Evolutionary conservation across 169 alveolate genomes (phyloP).

Genomic region (Plasmodium sp.): DNA sequence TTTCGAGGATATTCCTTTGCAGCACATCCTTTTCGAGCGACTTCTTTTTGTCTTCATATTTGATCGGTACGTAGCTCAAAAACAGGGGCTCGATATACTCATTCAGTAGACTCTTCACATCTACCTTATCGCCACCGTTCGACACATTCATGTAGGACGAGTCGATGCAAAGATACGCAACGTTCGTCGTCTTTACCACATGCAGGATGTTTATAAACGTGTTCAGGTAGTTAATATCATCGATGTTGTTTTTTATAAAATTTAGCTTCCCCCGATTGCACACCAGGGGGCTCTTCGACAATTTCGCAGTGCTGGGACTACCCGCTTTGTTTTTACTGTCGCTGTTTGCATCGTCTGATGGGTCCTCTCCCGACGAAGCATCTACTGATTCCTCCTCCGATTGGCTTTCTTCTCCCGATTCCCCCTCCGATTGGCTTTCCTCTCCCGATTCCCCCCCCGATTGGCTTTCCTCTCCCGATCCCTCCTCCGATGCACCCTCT

Average conservation of each 20-base stretch:
- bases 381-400: background rate
- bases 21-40: conserved; percentile 15
- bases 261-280: conserved; percentile 17
- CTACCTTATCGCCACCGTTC: background rate
- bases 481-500: background rate
- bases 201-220: conserved; percentile 58
- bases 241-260: conserved; percentile 32
- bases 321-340: background rate
- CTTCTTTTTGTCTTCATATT: conserved; percentile 52
- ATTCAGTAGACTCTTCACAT: conserved; percentile 63
- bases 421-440: background rate
- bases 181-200: conserved; percentile 53
- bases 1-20: conserved; percentile 43
- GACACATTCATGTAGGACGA: conserved; percentile 29
- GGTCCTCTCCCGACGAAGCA: background rate
- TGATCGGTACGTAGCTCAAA: conserved; percentile 81
- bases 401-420: background rate
- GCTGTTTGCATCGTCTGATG: background rate
- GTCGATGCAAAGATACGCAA: conserved; percentile 59
- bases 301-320: background rate
- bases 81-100: conserved; percentile 77
- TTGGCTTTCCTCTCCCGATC: conserved; percentile 12
- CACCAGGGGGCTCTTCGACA: background rate
- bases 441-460: background rate
- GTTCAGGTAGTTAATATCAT: conserved; percentile 58